Evolutionary conservation across 2,329 filamentous ascomycete genomes (phyloP).

Genomic region (Harringtonia aguacate): DNA sequence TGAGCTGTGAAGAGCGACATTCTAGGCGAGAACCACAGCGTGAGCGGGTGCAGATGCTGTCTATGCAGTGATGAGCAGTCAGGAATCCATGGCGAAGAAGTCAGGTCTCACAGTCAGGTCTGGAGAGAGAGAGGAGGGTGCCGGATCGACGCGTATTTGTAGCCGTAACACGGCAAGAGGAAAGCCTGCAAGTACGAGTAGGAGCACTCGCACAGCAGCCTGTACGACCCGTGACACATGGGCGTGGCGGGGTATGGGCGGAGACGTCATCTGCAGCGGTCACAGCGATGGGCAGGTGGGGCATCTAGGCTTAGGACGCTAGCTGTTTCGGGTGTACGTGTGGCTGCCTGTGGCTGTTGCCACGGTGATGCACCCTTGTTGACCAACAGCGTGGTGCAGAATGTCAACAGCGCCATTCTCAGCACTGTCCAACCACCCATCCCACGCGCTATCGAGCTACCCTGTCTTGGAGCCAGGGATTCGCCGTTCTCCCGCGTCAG

Average conservation of each 20-base stretch:
- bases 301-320: background rate
- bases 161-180: no score
- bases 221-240: background rate
- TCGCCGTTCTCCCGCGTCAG: no score
- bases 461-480: no score
- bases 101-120: no score
- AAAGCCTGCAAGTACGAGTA: no score
- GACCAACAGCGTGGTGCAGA: background rate
- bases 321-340: background rate
- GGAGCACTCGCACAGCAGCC: no score
- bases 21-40: background rate
- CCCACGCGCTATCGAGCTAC: background rate
- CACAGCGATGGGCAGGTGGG: slow-evolving; percentile 1
- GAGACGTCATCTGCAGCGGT: slow-evolving; percentile 2
- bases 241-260: background rate
- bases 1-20: slow-evolving; percentile 44
- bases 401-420: background rate
- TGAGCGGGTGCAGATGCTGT: background rate
- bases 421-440: background rate
- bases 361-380: background rate
- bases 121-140: no score
- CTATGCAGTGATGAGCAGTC: background rate
- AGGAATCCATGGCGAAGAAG: background rate
- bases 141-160: no score
- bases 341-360: background rate